These are phyloP conservation scores for Calocybe cyanea DNA, from an alignment of 768 basidiomycete genomes.

Conservation along the genomic window DNA sequence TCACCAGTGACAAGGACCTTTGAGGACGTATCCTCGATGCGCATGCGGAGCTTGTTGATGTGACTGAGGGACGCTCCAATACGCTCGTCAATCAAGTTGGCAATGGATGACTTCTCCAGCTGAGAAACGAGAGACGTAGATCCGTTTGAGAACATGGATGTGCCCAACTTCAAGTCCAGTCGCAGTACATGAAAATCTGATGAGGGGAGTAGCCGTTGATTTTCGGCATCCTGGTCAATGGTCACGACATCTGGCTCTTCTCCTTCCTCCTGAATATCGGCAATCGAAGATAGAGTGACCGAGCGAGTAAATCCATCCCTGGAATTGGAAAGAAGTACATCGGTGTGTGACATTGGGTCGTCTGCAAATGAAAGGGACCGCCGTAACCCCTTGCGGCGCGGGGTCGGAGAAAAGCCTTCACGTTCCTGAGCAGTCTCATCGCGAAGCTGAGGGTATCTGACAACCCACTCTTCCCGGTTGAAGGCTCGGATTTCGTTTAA, in stretches of 20 bases:
- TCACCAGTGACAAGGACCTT: conserved; percentile 98
- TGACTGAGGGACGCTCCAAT: conserved; percentile 71
- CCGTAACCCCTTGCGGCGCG: conserved; percentile 39
- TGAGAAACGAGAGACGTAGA: conserved; percentile 79
- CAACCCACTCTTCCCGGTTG: conserved; percentile 84
- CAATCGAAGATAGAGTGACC: conserved; percentile 51
- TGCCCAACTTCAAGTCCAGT: conserved; percentile 89
- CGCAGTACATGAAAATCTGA: conserved; percentile 85
- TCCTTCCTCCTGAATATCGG: conserved; percentile 42
- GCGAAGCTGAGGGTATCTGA: conserved; percentile 79
- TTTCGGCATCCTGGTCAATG: conserved; percentile 23
- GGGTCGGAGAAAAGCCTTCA: conserved; percentile 22
- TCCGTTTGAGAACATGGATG: conserved; percentile 60
- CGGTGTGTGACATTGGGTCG: conserved; percentile 64
- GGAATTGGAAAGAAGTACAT: conserved; percentile 56
- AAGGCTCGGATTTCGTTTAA: conserved; percentile 71
- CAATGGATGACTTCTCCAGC: conserved; percentile 90
- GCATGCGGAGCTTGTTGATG: conserved; percentile 78
- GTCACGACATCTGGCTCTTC: conserved; percentile 16
- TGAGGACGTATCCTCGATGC: conserved; percentile 88
- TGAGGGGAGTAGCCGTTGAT: conserved; percentile 37
- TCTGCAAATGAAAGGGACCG: conserved; percentile 85
- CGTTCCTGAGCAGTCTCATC: conserved; percentile 33
- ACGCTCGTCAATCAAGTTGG: conserved; percentile 86
- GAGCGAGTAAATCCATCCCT: conserved; percentile 52